Evolutionary conservation across 2,329 filamentous ascomycete genomes (phyloP).

Genomic region (Xylaria sp.): DNA sequence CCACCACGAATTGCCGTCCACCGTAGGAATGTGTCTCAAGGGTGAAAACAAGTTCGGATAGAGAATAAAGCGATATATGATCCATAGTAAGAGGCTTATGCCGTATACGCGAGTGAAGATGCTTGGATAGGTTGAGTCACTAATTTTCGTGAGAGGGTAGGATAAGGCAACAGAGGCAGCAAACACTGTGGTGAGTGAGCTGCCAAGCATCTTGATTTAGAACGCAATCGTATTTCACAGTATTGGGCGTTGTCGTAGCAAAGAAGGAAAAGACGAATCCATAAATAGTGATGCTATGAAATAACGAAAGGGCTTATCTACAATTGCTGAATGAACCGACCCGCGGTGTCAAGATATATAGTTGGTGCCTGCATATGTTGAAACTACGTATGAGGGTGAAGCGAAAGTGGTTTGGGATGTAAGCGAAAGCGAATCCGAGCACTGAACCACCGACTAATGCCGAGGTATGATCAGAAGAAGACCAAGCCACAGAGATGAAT

Average conservation of each 20-base stretch:
- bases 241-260: background rate
- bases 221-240: background rate
- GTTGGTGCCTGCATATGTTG: background rate
- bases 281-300: no score
- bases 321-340: background rate
- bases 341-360: background rate
- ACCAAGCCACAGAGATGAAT: background rate
- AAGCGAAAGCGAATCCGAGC: slow-evolving; percentile 30
- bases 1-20: slow-evolving; percentile 38
- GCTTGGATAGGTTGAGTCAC: slow-evolving; percentile 20
- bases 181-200: slow-evolving; percentile 15
- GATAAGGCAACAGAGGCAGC: slow-evolving; percentile 22
- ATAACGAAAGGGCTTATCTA: background rate
- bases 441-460: background rate
- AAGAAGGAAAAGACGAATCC: background rate
- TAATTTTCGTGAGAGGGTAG: slow-evolving; percentile 31
- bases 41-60: slow-evolving; percentile 40
- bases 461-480: background rate
- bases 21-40: slow-evolving; percentile 36
- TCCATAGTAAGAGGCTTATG: slow-evolving; percentile 27
- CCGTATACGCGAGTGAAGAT: slow-evolving; percentile 23
- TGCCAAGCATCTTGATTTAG: slow-evolving; percentile 25
- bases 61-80: slow-evolving; percentile 25
- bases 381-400: background rate
- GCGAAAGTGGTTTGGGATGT: background rate